A percentile compares a stretch with the other conserved stretches of the same genome.
These are phyloP conservation scores for Saksenaea oblongispora DNA, from an alignment of 371 early-diverging fungal species.

Conservation along the genomic window DNA sequence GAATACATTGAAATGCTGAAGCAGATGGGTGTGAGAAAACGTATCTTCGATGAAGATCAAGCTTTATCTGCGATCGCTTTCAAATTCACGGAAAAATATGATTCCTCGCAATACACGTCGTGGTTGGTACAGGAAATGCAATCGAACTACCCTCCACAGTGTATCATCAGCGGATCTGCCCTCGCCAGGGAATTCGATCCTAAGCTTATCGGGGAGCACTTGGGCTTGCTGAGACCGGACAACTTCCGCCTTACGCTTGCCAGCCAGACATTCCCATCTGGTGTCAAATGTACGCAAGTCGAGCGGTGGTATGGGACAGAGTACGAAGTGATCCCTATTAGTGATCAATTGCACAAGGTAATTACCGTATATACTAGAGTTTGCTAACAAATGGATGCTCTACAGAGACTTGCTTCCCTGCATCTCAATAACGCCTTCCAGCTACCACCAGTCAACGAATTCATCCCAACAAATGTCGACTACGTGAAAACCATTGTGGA, in stretches of 20 bases:
- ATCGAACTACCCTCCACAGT: constrained; percentile 64
- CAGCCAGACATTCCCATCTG: constrained; percentile 47
- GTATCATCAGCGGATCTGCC: constrained; percentile 67
- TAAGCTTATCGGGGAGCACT: constrained; percentile 49
- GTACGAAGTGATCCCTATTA: constrained; percentile 68
- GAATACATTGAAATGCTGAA: constrained; percentile 87
- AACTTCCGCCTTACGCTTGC: constrained; percentile 61
- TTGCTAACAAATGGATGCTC: neutral
- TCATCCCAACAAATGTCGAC: constrained; percentile 74
- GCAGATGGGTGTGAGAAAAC: constrained; percentile 66
- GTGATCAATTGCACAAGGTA: constrained; percentile 57
- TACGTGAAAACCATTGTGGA: constrained; percentile 40
- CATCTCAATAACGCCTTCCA: constrained; percentile 59
- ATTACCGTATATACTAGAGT: neutral
- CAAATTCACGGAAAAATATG: constrained; percentile 78
- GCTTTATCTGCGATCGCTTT: constrained; percentile 70
- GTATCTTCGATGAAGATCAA: constrained; percentile 81
- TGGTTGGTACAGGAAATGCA: constrained; percentile 57
- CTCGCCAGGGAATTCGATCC: constrained; percentile 64
- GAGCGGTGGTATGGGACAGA: constrained; percentile 86
- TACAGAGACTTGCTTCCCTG: constrained; percentile 46
- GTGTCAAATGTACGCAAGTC: constrained; percentile 48
- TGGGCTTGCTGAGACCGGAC: constrained; percentile 61
- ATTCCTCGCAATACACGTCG: constrained; percentile 56
- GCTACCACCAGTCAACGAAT: constrained; percentile 79